Evolutionary conservation across 768 basidiomycete genomes (phyloP), one percentile per base, ranked within the genome.

Genomic region (Tulasnella sp.): DNA sequence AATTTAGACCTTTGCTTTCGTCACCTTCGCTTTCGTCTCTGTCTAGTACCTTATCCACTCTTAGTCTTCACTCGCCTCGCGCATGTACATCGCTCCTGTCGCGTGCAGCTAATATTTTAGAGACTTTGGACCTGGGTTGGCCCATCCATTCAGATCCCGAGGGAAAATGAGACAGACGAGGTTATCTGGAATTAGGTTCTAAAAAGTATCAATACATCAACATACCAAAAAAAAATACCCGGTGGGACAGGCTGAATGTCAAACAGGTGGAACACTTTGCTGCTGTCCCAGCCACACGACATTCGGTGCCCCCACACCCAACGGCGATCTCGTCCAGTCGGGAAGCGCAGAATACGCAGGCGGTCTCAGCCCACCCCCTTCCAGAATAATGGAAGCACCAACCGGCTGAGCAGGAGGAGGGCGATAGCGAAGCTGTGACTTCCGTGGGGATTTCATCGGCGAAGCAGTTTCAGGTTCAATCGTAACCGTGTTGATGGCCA

Each of bases 321-420:
- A 85, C 5, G 89, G 87, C 15, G 86, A 85, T 78, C 90, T 87
- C 35, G 94, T 94, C 94, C 94, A 95, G 83, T 95, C 94, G 4
- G 94, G 94, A 46, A 95, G 84, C 70, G 92, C 71, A 16, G 76
- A 79, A 40, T 40, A 77, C 70, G 69, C 72, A 5, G 57, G 73
- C 5, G 74, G 67, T 7, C 44, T 77, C 40, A 69, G 15, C 84
- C 79, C 84, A 81, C 88, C 88, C 71, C 86, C 87, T 29, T 85
- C 85, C 48, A 83, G 78, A 78, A 79, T 57, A 40, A 29, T 70
- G 26, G 73, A 77, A 77, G 77, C 78, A 26, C 73, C 74, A 69
- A 77, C 51, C 67, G 67, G 67, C 46, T 70, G 78, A 42, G 51
- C 48, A 39, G 26, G 44, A 29, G 61, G 73, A 23, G 44, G 37